Conservation (phyloP, 192 early-diverging fungal genomes). For the Coemansia sp. region DNA sequence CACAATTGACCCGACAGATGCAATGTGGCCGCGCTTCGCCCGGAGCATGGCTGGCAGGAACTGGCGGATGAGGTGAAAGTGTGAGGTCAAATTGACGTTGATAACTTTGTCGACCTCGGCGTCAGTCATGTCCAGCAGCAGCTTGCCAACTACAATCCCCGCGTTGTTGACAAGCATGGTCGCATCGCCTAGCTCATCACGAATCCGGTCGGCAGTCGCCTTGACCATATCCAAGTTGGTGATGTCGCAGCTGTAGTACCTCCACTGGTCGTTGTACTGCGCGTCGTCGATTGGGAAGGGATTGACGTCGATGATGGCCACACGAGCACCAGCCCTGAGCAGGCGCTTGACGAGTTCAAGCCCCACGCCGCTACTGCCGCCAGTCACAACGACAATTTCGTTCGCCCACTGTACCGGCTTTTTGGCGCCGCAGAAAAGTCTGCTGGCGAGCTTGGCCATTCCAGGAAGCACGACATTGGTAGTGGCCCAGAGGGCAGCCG, state of each 20-base stretch:
- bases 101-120: slow-evolving; percentile 67
- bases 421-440: slow-evolving; percentile 6
- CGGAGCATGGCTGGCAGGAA: slow-evolving; percentile 80
- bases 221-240: slow-evolving; percentile 28
- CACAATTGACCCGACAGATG: slow-evolving; percentile 51
- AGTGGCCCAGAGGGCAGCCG: slow-evolving; percentile 39
- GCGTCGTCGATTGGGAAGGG: slow-evolving; percentile 27
- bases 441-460: slow-evolving; percentile 12
- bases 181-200: slow-evolving; percentile 64
- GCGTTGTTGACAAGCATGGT: slow-evolving; percentile 87
- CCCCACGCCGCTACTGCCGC: slow-evolving; percentile 50
- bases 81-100: slow-evolving; percentile 73
- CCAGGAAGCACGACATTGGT: slow-evolving; percentile 27
- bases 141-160: slow-evolving; percentile 69
- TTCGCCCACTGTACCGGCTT: slow-evolving; percentile 26
- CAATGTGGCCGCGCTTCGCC: slow-evolving; percentile 76
- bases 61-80: slow-evolving; percentile 73
- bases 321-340: slow-evolving; percentile 35
- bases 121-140: slow-evolving; percentile 64
- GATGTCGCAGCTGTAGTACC: slow-evolving; percentile 47
- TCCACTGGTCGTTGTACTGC: slow-evolving; percentile 15
- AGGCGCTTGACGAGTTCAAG: slow-evolving; percentile 35
- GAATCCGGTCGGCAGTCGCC: slow-evolving; percentile 24
- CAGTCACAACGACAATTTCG: slow-evolving; percentile 46
- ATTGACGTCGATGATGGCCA: slow-evolving; percentile 44